A percentile compares a stretch with the other conserved stretches of the same genome.
These are phyloP conservation scores for Cordyceps cateniannulata DNA, from an alignment of 2,329 filamentous ascomycete genomes.

Conservation along the genomic window DNA sequence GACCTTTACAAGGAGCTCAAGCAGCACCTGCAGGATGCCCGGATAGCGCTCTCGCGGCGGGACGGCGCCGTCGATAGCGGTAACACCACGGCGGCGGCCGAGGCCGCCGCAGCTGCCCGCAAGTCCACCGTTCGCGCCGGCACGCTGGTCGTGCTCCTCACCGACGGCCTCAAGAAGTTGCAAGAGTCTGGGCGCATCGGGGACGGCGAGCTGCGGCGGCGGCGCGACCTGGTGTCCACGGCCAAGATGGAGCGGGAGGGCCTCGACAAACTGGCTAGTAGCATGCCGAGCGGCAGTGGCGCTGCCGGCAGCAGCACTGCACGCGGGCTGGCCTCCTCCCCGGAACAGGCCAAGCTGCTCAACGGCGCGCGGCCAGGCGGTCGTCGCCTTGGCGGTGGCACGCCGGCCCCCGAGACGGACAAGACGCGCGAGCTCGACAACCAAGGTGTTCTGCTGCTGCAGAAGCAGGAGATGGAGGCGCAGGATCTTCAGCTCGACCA, in stretches of 20 bases:
- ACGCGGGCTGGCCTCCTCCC: conserved; percentile 33
- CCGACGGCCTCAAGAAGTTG: conserved; percentile 57
- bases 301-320: conserved; percentile 28
- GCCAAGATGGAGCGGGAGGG: conserved; percentile 70
- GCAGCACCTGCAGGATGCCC: conserved; percentile 59
- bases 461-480: conserved; percentile 65
- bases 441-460: conserved; percentile 63
- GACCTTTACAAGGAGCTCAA: conserved; percentile 72
- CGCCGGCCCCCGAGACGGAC: conserved; percentile 66
- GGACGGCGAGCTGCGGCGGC: conserved; percentile 66
- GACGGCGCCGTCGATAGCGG: conserved; percentile 45
- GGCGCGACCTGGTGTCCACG: conserved; percentile 63
- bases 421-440: conserved; percentile 74
- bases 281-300: conserved; percentile 27
- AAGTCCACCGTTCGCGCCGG: conserved; percentile 63
- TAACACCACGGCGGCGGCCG: conserved; percentile 40
- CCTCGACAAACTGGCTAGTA: conserved; percentile 65
- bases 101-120: conserved; percentile 70
- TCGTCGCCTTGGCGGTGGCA: conserved; percentile 67
- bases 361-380: conserved; percentile 34
- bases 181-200: conserved; percentile 52
- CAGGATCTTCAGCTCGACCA: conserved; percentile 69
- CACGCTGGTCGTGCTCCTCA: conserved; percentile 55
- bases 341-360: conserved; percentile 46
- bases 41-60: conserved; percentile 58